Conservation (phyloP, 176 grass and related monocot genomes). For the Oryza glumipatula region DNA sequence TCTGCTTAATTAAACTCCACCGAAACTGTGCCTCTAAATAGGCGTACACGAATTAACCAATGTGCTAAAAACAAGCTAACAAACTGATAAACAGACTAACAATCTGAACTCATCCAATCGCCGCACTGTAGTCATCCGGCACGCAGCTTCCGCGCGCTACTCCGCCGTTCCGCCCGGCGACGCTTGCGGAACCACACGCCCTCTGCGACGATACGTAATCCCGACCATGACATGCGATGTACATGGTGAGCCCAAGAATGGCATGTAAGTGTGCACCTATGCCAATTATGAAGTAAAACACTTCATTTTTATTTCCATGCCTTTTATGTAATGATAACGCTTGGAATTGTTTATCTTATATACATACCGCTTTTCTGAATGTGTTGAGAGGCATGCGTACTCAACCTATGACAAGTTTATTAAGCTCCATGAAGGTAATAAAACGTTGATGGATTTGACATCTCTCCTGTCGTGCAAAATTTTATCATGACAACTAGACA, state of each 20-base stretch:
- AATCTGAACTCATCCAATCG: too few relatives aligned
- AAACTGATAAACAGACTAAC: too few relatives aligned
- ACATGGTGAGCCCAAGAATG: slow-evolving; percentile 95
- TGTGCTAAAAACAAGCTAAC: too few relatives aligned
- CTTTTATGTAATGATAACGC: background rate
- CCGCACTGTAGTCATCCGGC: too few relatives aligned
- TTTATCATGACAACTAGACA: background rate
- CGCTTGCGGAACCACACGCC: too few relatives aligned
- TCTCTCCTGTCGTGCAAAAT: background rate
- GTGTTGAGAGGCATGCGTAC: slow-evolving; percentile 93
- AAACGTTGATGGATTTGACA: background rate
- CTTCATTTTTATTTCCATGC: background rate
- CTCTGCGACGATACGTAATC: too few relatives aligned
- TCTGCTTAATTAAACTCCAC: too few relatives aligned
- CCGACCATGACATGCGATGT: slow-evolving; percentile 50
- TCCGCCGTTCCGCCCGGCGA: too few relatives aligned
- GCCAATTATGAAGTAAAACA: background rate
- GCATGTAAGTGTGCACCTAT: slow-evolving; percentile 64
- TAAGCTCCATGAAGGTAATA: slow-evolving; percentile 72
- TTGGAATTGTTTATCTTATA: slow-evolving; percentile 31
- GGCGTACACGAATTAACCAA: too few relatives aligned
- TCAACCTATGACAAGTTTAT: slow-evolving; percentile 99
- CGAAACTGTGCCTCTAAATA: too few relatives aligned
- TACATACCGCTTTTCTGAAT: slow-evolving; percentile 98
- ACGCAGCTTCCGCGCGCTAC: too few relatives aligned